Base-by-base conservation (phyloP, 805 yeast genomes). In the Zygotorulaspora florentina region DNA sequence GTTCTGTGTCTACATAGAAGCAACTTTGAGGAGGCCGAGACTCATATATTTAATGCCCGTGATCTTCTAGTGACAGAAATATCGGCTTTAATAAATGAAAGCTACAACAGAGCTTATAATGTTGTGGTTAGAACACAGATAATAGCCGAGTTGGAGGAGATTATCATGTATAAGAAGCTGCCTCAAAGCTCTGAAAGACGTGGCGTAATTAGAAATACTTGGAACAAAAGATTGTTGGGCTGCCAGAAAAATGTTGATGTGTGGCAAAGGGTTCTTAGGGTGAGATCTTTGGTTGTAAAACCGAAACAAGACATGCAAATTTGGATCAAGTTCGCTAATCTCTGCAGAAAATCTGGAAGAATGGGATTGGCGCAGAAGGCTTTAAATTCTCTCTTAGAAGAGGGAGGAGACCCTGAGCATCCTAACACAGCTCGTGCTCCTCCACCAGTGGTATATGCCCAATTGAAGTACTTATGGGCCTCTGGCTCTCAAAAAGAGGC, bases 311-410 rank as follows among this genome's bases (percentile, higher is more conserved):
- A 93, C 62, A 85, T 90, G 93, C 93, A 87, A 43, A 87, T 90
- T 79, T 89, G 98, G 96, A 91, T 93, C 58, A 90, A 93, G 65
- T 95, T 93, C 73, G 98, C 99, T 16, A 93, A 93, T 59, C 71
- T 93, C 47, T 89, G 98, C 63, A 78, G 99, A 51, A 93, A 93
- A 68, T 85, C 96, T 13, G 96, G 96, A 6, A 75, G 99, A 52
- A 71, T 88, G 55, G 91, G 91, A 7, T 70, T 95, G 43, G 97
- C 99, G 2, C 97, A 91, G 60, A 89, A 89, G 62, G 86, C 97
- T 0, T 72, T 95, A 53, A 85, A 87, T 55, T 77, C 83, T 5
- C 72, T 93, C 46, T 63, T 89, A 27, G 95, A 87, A 55, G 87
- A 80, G 50, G 87, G 85, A 1, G 80, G 83, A 4, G 79, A 81